Conservation (phyloP, 371 early-diverging fungal genomes). For the Mucor racemosus region DNA sequence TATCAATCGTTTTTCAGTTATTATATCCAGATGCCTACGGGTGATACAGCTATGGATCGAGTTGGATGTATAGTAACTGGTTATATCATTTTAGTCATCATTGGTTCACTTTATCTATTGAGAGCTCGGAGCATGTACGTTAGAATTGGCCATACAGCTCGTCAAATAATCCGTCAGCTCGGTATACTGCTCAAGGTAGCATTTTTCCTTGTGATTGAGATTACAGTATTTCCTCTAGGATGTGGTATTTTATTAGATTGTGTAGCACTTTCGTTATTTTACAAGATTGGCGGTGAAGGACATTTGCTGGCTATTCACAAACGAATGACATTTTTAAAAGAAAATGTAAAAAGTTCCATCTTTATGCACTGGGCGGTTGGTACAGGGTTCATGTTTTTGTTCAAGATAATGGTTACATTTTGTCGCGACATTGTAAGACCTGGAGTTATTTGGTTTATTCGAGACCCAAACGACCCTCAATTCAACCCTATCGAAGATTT, state of each 20-base stretch:
- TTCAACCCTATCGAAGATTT: conserved; percentile 91
- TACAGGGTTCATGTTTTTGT: conserved; percentile 88
- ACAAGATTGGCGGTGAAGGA: conserved; percentile 48
- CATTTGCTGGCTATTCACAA: conserved; percentile 11
- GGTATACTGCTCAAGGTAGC: conserved; percentile 64
- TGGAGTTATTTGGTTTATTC: conserved; percentile 94
- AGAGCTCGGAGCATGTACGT: background rate
- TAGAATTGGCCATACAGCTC: conserved; percentile 38
- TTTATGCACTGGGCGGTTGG: conserved; percentile 91
- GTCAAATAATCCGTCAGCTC: conserved; percentile 50
- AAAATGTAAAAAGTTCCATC: conserved; percentile 66
- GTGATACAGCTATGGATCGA: conserved; percentile 28
- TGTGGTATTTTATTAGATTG: conserved; percentile 83
- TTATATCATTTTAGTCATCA: conserved; percentile 31
- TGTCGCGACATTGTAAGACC: conserved; percentile 84
- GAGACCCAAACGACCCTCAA: conserved; percentile 91
- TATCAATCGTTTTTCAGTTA: background rate
- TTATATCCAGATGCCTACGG: background rate
- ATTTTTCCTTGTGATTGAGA: conserved; percentile 83
- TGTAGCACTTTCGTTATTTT: conserved; percentile 73
- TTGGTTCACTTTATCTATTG: conserved; percentile 39
- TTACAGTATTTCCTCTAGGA: conserved; percentile 80
- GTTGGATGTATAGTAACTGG: conserved; percentile 38
- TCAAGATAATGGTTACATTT: conserved; percentile 77
- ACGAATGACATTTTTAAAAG: conserved; percentile 43